Percentiles rank a stretch among this genome's conserved stretches.
Conservation (phyloP, 495 filamentous ascomycete genomes). For the Penicillium diatomitis region DNA sequence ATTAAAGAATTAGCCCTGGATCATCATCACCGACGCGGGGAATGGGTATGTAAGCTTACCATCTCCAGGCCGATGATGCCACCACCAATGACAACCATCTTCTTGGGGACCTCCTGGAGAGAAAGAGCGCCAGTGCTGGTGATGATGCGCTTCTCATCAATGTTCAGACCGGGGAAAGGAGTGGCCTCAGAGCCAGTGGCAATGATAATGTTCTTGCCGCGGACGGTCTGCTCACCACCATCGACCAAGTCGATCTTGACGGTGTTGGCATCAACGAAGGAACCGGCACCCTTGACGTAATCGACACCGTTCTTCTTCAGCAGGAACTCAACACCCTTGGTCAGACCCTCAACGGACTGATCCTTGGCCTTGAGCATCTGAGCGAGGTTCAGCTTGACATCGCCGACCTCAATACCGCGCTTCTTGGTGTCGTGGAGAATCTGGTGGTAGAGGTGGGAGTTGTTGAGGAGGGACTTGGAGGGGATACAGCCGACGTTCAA, state of each 20-base stretch:
- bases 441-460: constrained; percentile 97
- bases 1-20: not conserved
- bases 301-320: constrained; percentile 99
- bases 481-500: constrained; percentile 99
- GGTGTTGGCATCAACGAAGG: constrained; percentile 83
- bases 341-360: constrained; percentile 75
- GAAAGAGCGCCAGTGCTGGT: constrained; percentile 92
- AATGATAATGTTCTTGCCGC: constrained; percentile 95
- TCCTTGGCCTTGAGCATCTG: constrained; percentile 99
- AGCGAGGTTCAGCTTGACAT: constrained; percentile 89
- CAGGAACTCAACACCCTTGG: constrained; percentile 94
- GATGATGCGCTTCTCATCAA: constrained; percentile 95
- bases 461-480: constrained; percentile 98
- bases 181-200: constrained; percentile 91
- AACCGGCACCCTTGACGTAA: constrained; percentile 85
- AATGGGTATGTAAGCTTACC: constrained; percentile 36
- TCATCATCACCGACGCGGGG: not conserved
- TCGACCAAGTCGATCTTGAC: constrained; percentile 82
- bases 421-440: constrained; percentile 94
- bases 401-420: constrained; percentile 91
- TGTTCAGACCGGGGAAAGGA: constrained; percentile 89
- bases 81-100: constrained; percentile 95
- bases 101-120: constrained; percentile 84
- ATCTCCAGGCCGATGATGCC: constrained; percentile 99
- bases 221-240: constrained; percentile 76